Evolutionary conservation across 164 flowering plant genomes (phyloP).

Genomic region (Stephania yunnanensis): DNA sequence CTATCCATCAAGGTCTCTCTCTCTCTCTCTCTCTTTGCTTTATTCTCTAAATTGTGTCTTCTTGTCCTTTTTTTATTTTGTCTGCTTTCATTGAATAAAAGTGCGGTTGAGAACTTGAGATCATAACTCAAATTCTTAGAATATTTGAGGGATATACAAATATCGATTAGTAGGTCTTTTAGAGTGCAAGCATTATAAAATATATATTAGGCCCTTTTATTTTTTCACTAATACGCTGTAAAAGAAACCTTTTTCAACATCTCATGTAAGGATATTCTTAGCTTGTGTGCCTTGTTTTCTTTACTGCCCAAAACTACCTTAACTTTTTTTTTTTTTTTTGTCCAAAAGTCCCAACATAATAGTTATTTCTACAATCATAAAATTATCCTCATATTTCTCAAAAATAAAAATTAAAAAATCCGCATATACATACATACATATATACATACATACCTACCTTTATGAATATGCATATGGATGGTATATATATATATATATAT

Average conservation of each 20-base stretch:
- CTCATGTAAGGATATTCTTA: not conserved
- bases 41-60: not conserved
- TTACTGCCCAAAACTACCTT: not conserved
- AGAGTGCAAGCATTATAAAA: not conserved
- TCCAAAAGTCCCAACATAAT: too few relatives aligned
- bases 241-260: not conserved
- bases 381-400: too few relatives aligned
- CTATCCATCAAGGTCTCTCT: conserved; percentile 8
- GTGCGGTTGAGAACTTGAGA: not conserved
- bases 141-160: conserved; percentile 17
- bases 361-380: too few relatives aligned
- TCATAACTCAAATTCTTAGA: not conserved
- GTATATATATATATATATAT: too few relatives aligned
- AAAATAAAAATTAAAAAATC: too few relatives aligned
- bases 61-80: conserved; percentile 1
- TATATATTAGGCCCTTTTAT: conserved; percentile 1
- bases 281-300: not conserved
- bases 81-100: not conserved
- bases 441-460: too few relatives aligned
- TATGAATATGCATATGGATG: too few relatives aligned
- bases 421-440: too few relatives aligned
- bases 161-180: conserved; percentile 18
- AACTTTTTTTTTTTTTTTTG: too few relatives aligned
- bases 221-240: not conserved
- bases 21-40: not conserved